These are phyloP conservation scores for Phallus indusiatus DNA, from an alignment of 768 basidiomycete species.

Conservation along the genomic window DNA sequence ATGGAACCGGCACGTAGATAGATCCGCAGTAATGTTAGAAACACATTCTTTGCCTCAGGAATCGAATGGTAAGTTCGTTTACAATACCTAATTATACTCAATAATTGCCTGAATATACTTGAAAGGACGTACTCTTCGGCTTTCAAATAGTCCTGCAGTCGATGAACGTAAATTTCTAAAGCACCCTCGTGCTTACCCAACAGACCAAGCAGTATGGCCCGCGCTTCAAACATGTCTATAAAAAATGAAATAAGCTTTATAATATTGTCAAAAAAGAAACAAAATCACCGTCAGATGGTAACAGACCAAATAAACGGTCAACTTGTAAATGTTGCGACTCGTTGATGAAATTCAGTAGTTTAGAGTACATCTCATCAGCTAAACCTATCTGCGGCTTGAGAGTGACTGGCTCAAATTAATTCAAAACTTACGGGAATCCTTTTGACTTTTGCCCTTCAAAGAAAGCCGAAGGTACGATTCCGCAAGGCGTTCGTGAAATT, in stretches of 20 bases:
- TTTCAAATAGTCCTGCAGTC: conserved; percentile 69
- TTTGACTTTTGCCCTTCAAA: conserved; percentile 43
- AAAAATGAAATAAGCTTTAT: not conserved
- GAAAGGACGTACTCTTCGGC: conserved; percentile 72
- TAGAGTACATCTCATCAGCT: conserved; percentile 45
- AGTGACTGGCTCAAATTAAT: not conserved
- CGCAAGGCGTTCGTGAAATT: conserved; percentile 83
- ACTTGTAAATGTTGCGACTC: conserved; percentile 59
- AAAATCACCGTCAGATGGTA: conserved; percentile 69
- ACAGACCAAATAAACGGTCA: conserved; percentile 70
- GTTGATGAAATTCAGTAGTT: conserved; percentile 70
- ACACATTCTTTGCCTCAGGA: conserved; percentile 52
- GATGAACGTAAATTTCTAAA: conserved; percentile 90
- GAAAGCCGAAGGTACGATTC: conserved; percentile 78
- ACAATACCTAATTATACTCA: conserved; percentile 60
- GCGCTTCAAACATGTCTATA: conserved; percentile 79
- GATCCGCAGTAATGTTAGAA: conserved; percentile 75
- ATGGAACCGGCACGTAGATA: conserved; percentile 59
- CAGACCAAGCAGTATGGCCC: conserved; percentile 83
- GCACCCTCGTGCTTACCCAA: conserved; percentile 89
- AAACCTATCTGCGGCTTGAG: not conserved
- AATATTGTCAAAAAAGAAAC: not conserved
- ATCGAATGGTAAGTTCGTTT: conserved; percentile 62
- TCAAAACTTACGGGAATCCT: conserved; percentile 43
- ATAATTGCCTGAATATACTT: not conserved